Conservation (phyloP, 306 rosid species). For the Urtica urens region DNA sequence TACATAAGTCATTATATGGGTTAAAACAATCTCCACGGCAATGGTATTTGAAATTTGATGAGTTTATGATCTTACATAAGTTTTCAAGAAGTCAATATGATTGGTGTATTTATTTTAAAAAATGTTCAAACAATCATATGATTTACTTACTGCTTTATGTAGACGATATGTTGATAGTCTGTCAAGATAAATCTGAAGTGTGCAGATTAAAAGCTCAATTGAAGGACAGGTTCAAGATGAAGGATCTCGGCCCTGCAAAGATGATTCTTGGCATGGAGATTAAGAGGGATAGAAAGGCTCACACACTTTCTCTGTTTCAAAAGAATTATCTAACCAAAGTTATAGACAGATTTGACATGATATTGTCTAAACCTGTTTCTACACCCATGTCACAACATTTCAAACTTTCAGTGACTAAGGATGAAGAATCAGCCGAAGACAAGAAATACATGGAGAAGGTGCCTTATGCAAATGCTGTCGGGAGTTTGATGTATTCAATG, state of each 20-base stretch:
- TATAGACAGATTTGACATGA: neutral
- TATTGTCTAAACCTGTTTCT: no score
- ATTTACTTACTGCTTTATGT: no score
- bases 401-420: neutral
- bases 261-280: no score
- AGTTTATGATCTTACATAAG: no score
- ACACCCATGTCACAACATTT: neutral
- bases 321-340: neutral
- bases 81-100: no score
- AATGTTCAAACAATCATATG: neutral
- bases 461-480: neutral
- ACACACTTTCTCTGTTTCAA: neutral
- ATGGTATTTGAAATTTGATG: no score
- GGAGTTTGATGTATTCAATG: no score
- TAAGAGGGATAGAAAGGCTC: neutral
- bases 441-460: neutral
- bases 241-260: no score
- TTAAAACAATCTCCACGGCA: no score
- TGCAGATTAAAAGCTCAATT: neutral
- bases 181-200: neutral
- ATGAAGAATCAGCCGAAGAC: neutral
- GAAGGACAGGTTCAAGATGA: neutral
- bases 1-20: no score
- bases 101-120: neutral
- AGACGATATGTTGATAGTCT: neutral